Evolutionary conservation across 345 rosid species (phyloP).

Genomic region (Rubroshorea leprosula): DNA sequence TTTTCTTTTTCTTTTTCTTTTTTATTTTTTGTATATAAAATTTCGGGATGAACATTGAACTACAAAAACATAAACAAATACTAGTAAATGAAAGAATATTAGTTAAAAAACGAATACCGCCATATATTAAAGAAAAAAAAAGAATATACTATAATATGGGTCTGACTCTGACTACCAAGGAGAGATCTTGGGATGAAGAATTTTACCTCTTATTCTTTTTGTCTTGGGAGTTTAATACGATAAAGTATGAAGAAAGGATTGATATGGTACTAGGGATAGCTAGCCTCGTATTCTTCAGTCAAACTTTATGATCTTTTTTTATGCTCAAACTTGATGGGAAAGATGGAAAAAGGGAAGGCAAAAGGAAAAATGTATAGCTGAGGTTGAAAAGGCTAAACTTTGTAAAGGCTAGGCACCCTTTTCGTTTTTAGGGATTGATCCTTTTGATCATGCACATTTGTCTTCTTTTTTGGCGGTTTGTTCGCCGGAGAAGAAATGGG

Average conservation of each 20-base stretch:
- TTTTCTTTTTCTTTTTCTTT: neutral
- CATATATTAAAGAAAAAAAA: conserved; percentile 9
- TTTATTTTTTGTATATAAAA: neutral
- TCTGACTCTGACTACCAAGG: conserved; percentile 46
- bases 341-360: neutral
- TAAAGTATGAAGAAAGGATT: neutral
- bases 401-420: neutral
- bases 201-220: conserved; percentile 44
- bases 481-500: conserved; percentile 35
- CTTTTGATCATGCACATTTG: conserved; percentile 35
- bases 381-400: neutral
- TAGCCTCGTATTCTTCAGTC: conserved; percentile 35
- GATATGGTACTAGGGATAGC: neutral
- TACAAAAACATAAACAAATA: conserved; percentile 7
- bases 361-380: conserved; percentile 3
- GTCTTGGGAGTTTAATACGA: conserved; percentile 42
- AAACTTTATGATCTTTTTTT: conserved; percentile 29
- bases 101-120: conserved; percentile 18
- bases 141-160: neutral
- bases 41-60: conserved; percentile 38
- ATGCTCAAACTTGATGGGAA: neutral
- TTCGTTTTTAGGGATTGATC: neutral
- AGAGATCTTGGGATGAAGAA: conserved; percentile 59
- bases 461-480: conserved; percentile 17
- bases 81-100: conserved; percentile 8